These are phyloP conservation scores for Dictyostelium capitatum DNA, from an alignment of 78 protist genomes.

Conservation along the genomic window DNA sequence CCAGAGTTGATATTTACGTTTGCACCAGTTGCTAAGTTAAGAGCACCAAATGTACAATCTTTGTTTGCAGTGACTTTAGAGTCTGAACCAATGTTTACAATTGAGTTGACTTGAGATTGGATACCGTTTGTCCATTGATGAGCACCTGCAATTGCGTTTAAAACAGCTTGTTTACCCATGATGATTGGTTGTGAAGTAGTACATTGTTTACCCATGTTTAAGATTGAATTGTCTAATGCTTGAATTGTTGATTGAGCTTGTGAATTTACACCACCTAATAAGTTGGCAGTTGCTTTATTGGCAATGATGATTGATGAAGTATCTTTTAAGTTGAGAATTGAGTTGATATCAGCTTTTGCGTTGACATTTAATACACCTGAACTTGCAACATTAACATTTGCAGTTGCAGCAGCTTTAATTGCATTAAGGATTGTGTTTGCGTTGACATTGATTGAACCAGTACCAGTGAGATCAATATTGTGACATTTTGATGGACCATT, in stretches of 20 bases:
- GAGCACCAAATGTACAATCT: conserved; percentile 31
- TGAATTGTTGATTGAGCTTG: conserved; percentile 7
- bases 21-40: conserved; percentile 2
- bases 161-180: conserved; percentile 38
- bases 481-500: conserved; percentile 13
- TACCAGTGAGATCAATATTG: conserved; percentile 24
- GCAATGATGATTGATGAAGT: not conserved
- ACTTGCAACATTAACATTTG: not conserved
- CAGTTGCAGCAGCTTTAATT: conserved; percentile 22
- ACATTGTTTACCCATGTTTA: conserved; percentile 23
- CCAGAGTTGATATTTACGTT: conserved; percentile 48
- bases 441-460: conserved; percentile 17
- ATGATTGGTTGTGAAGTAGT: not conserved
- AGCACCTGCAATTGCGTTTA: conserved; percentile 23
- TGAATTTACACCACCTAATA: conserved; percentile 45
- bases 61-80: not conserved
- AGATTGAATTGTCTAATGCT: conserved; percentile 19
- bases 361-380: conserved; percentile 15
- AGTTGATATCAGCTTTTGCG: not conserved
- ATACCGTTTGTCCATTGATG: conserved; percentile 15
- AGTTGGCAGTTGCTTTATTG: conserved; percentile 1
- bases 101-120: not conserved
- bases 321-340: conserved; percentile 19
- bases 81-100: conserved; percentile 7
- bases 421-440: not conserved